Evolutionary conservation across 371 early-diverging fungal genomes (phyloP), one percentile per base, ranked within the genome.

Genomic region (Syncephalastrum contaminatum): DNA sequence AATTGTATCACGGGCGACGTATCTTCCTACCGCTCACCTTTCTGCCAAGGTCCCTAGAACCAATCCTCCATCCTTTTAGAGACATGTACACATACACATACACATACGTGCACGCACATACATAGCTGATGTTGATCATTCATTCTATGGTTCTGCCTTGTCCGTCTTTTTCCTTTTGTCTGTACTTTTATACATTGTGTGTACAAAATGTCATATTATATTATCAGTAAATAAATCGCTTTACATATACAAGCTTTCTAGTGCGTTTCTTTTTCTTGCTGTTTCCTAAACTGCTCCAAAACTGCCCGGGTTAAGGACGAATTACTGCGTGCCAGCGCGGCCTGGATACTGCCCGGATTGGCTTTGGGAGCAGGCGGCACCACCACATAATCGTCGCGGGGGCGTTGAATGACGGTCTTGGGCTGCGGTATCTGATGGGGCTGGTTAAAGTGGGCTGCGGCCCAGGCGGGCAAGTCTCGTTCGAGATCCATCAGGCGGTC

Each of bases 381-480:
- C n/a, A 45, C 30, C 15, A 50, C 27, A 14, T 66, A 48, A 13
- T 49, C 40, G n/a, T 50, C 50, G 3, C 43, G 44, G 0, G 69
- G 62, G 10, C 73, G 58, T 2, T 61, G 64, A 18, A 75, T 73
- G 49, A 67, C 63, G 4, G 67, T 66, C 27, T 67, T 52, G 2
- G 73, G 70, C 24, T 73, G 74, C 12, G 73, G 72, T 12, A 72
- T 73, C 12, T 73, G 73, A 25, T 83, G 76, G 2, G 87, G 85
- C 60, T 86, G 87, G 45, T 86, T 82, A 51, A 89, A 88, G 58
- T 88, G 84, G 14, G 85, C 68, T 0, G 87, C 84, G 10, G 88
- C 82, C 89, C 89, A 90, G 13, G 75, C 64, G 16, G 92, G 92
- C 69, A 85, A 75, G 41, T 84, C 79, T 7, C 80, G 63, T 51